Percentiles rank a stretch among this genome's conserved stretches.
Evolutionary conservation across 2,329 filamentous ascomycete species (phyloP).

Genomic region (Sclerotinia trifoliorum): DNA sequence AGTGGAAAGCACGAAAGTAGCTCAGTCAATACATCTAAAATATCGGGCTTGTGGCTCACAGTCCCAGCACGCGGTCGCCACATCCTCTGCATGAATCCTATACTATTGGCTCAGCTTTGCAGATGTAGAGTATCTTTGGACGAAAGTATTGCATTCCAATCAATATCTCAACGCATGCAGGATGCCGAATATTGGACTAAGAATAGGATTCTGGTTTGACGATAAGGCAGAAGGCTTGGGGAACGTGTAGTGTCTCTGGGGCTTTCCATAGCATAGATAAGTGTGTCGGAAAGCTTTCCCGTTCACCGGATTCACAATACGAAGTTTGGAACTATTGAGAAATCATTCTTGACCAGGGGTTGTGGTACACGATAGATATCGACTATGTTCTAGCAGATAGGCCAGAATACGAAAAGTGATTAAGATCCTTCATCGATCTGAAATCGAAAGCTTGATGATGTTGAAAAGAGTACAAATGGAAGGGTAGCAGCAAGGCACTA

Average conservation of each 20-base stretch:
- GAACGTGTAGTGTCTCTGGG: background rate
- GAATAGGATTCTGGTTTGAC: slow-evolving; percentile 13
- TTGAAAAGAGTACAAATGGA: background rate
- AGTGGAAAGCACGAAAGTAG: background rate
- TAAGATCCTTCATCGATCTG: background rate
- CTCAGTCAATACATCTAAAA: slow-evolving; percentile 1
- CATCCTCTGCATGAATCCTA: slow-evolving; percentile 5
- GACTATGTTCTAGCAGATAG: background rate
- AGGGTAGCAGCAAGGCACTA: background rate
- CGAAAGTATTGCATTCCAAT: slow-evolving; percentile 5
- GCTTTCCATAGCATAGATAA: background rate
- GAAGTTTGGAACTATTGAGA: slow-evolving; percentile 4
- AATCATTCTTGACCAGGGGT: background rate
- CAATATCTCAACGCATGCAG: slow-evolving; percentile 1
- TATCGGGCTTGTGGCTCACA: slow-evolving; percentile 8
- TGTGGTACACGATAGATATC: slow-evolving; percentile 13
- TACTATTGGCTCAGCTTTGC: slow-evolving; percentile 11
- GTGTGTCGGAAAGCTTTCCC: background rate
- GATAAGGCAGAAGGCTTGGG: slow-evolving; percentile 11
- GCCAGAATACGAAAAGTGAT: slow-evolving; percentile 7
- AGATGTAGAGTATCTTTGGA: slow-evolving; percentile 10
- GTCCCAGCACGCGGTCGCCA: background rate
- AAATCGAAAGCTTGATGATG: background rate
- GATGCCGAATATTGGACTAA: slow-evolving; percentile 16
- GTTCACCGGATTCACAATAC: slow-evolving; percentile 7